A percentile compares a stretch with the other conserved stretches of the same genome.
Evolutionary conservation across 2,329 filamentous ascomycete species (phyloP).

Genomic region (Annulohypoxylon truncatum): DNA sequence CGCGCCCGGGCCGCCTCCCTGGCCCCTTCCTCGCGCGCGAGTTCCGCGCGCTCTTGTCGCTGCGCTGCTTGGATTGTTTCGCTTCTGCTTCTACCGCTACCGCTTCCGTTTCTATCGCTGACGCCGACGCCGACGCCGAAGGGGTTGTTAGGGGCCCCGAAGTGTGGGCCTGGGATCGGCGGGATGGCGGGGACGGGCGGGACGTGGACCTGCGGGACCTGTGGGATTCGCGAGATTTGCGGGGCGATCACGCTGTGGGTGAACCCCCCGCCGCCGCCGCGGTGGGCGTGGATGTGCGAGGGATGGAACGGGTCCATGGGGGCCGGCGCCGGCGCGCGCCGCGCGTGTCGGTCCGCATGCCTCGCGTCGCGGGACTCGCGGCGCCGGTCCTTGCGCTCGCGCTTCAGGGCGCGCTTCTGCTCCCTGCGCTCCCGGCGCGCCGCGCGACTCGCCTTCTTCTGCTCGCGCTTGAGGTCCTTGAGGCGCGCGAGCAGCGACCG

Average conservation of each 20-base stretch:
- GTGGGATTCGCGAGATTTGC: too few relatives aligned
- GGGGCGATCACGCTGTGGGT: too few relatives aligned
- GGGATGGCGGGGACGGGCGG: neutral
- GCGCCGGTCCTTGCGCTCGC: conserved; percentile 46
- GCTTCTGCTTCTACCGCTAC: too few relatives aligned
- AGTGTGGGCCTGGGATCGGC: neutral
- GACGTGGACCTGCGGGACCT: neutral
- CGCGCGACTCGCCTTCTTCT: conserved; percentile 51
- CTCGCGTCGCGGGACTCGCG: conserved; percentile 12
- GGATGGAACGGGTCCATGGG: neutral
- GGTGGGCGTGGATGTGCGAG: neutral
- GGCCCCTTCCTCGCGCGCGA: neutral
- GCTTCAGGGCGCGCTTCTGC: conserved; percentile 43
- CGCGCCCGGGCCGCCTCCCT: conserved; percentile 4
- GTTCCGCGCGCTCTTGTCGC: conserved; percentile 10
- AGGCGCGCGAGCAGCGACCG: conserved; percentile 58
- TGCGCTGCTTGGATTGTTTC: too few relatives aligned
- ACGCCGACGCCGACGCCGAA: conserved; percentile 4
- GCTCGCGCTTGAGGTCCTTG: conserved; percentile 56
- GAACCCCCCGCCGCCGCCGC: too few relatives aligned
- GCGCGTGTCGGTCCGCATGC: conserved; percentile 6
- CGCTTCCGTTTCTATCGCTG: too few relatives aligned
- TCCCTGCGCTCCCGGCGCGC: conserved; percentile 51
- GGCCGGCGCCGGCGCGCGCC: too few relatives aligned
- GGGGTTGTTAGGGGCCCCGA: neutral